Evolutionary conservation across 495 filamentous ascomycete genomes (phyloP).

Genomic region (Diplogelasinospora grovesii): DNA sequence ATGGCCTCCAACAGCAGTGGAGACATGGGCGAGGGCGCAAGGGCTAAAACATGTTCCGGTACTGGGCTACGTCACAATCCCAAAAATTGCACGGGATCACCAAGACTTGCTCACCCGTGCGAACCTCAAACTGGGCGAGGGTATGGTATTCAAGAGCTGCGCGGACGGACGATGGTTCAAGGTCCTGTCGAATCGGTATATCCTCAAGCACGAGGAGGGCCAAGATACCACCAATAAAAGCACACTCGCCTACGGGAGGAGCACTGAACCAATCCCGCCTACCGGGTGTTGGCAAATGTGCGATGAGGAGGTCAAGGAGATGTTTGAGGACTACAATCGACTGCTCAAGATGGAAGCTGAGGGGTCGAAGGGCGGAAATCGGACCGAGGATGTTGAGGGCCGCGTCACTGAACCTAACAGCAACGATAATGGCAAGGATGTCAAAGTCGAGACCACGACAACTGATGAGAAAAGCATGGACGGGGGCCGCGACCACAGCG

Average conservation of each 20-base stretch:
- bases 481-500: too few species aligned
- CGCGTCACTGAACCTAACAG: too few species aligned
- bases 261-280: too few species aligned
- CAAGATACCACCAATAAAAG: neutral
- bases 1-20: conserved; percentile 8
- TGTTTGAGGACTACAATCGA: too few species aligned
- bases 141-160: conserved; percentile 26
- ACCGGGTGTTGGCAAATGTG: too few species aligned
- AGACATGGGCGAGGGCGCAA: conserved; percentile 5
- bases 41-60: conserved; percentile 22
- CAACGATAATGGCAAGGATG: too few species aligned
- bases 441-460: too few species aligned
- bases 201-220: conserved; percentile 2
- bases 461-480: too few species aligned
- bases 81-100: conserved; percentile 12
- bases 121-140: conserved; percentile 13
- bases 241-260: too few species aligned
- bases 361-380: too few species aligned
- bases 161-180: conserved; percentile 25
- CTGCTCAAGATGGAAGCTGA: too few species aligned
- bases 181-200: conserved; percentile 15
- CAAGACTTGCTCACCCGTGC: conserved; percentile 15
- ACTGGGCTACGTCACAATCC: conserved; percentile 14
- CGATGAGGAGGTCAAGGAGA: too few species aligned
- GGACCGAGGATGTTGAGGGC: neutral